Percentiles rank a stretch among this genome's conserved stretches.
These are phyloP conservation scores for Auxenochlorella pyrenoidosa DNA, from an alignment of 139 green algal genomes.

Conservation along the genomic window DNA sequence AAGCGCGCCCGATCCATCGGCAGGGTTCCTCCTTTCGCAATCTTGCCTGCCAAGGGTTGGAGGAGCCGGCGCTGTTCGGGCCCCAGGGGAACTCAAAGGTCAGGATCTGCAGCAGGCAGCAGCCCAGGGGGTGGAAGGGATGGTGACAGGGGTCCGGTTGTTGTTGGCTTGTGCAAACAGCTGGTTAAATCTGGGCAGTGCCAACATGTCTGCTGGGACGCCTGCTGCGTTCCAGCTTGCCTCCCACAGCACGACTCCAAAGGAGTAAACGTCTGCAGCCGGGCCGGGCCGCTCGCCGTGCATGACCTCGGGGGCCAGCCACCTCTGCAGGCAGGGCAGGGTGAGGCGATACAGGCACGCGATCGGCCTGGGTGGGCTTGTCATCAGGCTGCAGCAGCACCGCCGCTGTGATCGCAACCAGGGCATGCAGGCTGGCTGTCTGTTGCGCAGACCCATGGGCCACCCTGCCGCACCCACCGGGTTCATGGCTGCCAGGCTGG, in stretches of 20 bases:
- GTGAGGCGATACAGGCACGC: too few relatives aligned
- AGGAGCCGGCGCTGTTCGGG: neutral
- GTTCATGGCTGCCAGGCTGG: constrained; percentile 9
- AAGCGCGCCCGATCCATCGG: neutral
- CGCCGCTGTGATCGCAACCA: too few relatives aligned
- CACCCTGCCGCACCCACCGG: too few relatives aligned
- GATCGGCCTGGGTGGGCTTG: too few relatives aligned
- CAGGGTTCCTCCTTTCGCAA: neutral
- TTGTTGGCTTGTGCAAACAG: too few relatives aligned
- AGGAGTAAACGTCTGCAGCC: constrained; percentile 60
- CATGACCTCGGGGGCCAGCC: constrained; percentile 64
- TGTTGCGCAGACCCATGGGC: too few relatives aligned
- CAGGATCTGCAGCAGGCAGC: neutral
- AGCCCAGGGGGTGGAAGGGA: neutral
- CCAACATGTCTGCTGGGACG: too few relatives aligned
- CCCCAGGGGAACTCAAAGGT: neutral
- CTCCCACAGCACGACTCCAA: constrained; percentile 71
- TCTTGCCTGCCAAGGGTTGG: neutral
- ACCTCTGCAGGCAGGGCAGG: constrained; percentile 4
- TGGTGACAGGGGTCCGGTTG: too few relatives aligned
- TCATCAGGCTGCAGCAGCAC: too few relatives aligned
- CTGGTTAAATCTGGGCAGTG: too few relatives aligned
- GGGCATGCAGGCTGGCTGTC: too few relatives aligned
- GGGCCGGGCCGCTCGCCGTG: constrained; percentile 28
- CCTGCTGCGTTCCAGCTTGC: neutral